phyloP scores from a whole-genome alignment of 1,139 yeast species.

The Candida anutae region DNA sequence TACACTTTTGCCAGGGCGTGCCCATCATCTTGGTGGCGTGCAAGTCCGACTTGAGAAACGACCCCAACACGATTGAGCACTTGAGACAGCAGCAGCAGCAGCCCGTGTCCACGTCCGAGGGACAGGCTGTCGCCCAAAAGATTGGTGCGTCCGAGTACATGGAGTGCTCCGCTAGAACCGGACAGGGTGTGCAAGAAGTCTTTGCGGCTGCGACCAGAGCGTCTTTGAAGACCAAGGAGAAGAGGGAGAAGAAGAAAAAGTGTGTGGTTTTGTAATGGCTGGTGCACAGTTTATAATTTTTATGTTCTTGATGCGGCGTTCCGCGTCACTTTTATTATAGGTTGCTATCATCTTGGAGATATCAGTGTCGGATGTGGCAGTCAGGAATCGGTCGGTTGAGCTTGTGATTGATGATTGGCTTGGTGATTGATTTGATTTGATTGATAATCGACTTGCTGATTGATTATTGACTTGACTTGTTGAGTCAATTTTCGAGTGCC shows the following conservation, averaged over 20 bases:
- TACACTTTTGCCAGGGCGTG: conserved; percentile 91
- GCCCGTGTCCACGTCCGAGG: conserved; percentile 74
- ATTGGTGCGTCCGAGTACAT: conserved; percentile 81
- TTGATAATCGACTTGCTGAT: too few species aligned
- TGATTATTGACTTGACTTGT: too few species aligned
- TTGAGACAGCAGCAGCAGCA: conserved; percentile 67
- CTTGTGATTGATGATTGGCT: too few species aligned
- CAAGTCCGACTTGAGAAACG: conserved; percentile 83
- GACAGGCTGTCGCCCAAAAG: conserved; percentile 76
- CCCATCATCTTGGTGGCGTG: conserved; percentile 93
- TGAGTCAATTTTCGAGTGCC: too few species aligned
- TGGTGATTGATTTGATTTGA: too few species aligned
- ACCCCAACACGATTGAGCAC: conserved; percentile 67
- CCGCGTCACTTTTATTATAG: too few species aligned
- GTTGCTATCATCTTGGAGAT: too few species aligned
- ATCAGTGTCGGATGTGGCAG: too few species aligned
- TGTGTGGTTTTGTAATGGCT: conserved; percentile 48
- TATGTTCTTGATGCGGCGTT: neutral
- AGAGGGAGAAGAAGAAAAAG: conserved; percentile 40
- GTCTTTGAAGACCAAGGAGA: conserved; percentile 59
- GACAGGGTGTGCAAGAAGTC: conserved; percentile 85
- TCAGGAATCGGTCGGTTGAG: too few species aligned
- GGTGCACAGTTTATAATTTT: conserved; percentile 1
- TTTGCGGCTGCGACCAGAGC: conserved; percentile 92
- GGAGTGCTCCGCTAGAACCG: conserved; percentile 92